Conservation (phyloP, 2,329 filamentous ascomycete species). For the Ophiognomonia clavigignenti-juglandacearum region DNA sequence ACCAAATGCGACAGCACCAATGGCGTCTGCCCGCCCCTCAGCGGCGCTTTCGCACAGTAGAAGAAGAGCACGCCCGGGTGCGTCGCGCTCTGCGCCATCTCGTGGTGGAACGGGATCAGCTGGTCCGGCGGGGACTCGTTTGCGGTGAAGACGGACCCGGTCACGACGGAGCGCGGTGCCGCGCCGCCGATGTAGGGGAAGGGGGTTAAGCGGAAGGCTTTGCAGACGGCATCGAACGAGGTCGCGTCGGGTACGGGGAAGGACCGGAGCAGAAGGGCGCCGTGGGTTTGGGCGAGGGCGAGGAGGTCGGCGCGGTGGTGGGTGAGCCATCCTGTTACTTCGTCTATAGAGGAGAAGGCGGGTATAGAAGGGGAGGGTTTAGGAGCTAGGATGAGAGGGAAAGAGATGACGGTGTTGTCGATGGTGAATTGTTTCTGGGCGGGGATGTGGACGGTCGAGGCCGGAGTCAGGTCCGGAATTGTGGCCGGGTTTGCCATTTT, state of each 20-base stretch:
- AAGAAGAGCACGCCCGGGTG: slow-evolving; percentile 12
- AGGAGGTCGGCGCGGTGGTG: slow-evolving; percentile 3
- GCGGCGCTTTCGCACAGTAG: slow-evolving; percentile 11
- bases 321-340: slow-evolving; percentile 8
- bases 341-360: neutral
- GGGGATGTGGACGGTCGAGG: slow-evolving; percentile 1
- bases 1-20: slow-evolving; percentile 14
- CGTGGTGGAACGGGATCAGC: slow-evolving; percentile 16
- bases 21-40: slow-evolving; percentile 9
- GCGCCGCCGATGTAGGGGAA: slow-evolving; percentile 15
- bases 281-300: slow-evolving; percentile 7
- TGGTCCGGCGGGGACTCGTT: slow-evolving; percentile 15
- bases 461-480: slow-evolving; percentile 7
- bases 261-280: slow-evolving; percentile 12
- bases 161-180: slow-evolving; percentile 7
- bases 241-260: slow-evolving; percentile 8
- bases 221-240: slow-evolving; percentile 12
- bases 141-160: slow-evolving; percentile 14
- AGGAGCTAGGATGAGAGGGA: slow-evolving; percentile 12
- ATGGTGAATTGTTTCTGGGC: slow-evolving; percentile 10
- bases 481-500: neutral
- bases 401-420: slow-evolving; percentile 1
- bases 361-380: slow-evolving; percentile 15
- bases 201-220: slow-evolving; percentile 5
- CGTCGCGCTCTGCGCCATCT: slow-evolving; percentile 15